A percentile compares a stretch with the other conserved stretches of the same genome.
Conservation (phyloP, 805 yeast species). For the Saturnispora dispora region DNA sequence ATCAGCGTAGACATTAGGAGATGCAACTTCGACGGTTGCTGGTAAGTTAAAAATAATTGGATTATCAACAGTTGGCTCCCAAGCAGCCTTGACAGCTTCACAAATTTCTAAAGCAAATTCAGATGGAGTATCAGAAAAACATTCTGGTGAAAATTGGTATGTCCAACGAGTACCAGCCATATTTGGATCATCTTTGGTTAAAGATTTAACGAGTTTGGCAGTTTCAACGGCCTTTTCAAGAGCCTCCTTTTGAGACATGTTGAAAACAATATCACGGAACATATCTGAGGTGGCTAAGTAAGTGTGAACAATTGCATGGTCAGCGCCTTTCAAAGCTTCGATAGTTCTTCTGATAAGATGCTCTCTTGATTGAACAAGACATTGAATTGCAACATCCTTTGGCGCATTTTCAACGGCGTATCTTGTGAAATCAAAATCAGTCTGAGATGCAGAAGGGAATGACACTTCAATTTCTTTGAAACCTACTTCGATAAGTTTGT, state of each 20-base stretch:
- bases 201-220: conserved; percentile 53
- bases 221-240: conserved; percentile 61
- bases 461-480: conserved; percentile 77
- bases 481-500: conserved; percentile 62
- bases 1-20: conserved; percentile 72
- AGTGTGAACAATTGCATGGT: conserved; percentile 61
- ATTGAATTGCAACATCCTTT: conserved; percentile 65
- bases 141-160: conserved; percentile 71
- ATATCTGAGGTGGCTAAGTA: conserved; percentile 69
- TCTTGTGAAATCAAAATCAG: conserved; percentile 74
- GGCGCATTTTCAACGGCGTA: conserved; percentile 75
- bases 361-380: conserved; percentile 68
- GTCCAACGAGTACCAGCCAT: conserved; percentile 59
- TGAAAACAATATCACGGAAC: conserved; percentile 68
- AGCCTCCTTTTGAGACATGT: conserved; percentile 63
- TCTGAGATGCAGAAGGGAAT: conserved; percentile 75
- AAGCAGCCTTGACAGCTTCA: conserved; percentile 68
- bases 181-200: conserved; percentile 66
- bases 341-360: conserved; percentile 65
- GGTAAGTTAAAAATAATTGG: conserved; percentile 75
- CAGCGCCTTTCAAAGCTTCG: conserved; percentile 64
- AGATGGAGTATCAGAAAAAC: conserved; percentile 65
- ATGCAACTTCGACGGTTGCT: conserved; percentile 71
- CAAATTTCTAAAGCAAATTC: conserved; percentile 70
- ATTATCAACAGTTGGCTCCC: conserved; percentile 69